These are phyloP conservation scores for Ophiostoma piceae DNA, from an alignment of 2,329 filamentous ascomycete species.

Conservation along the genomic window DNA sequence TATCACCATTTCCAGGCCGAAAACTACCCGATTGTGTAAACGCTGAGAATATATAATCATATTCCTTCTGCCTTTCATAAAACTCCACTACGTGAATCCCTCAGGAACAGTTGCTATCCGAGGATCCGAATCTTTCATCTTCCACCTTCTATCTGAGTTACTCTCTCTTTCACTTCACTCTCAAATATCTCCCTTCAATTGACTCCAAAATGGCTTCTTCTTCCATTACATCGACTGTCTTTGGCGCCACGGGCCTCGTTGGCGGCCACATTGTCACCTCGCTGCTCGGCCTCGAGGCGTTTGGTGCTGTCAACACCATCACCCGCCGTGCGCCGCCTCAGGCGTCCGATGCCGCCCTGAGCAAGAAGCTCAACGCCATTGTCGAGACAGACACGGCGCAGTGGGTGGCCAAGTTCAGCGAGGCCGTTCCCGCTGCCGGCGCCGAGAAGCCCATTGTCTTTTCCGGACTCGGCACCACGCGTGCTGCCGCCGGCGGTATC, in stretches of 20 bases:
- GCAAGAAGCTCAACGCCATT: constrained; percentile 59
- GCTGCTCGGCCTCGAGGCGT: constrained; percentile 51
- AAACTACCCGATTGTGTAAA: neutral
- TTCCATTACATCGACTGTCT: constrained; percentile 38
- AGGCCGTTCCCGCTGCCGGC: constrained; percentile 44
- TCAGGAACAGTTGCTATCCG: neutral
- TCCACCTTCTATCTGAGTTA: neutral
- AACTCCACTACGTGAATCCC: neutral
- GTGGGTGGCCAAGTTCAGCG: constrained; percentile 60
- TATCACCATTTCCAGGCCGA: neutral
- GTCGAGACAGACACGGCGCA: constrained; percentile 61
- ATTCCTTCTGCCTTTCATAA: neutral
- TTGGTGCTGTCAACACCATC: constrained; percentile 57
- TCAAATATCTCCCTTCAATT: neutral
- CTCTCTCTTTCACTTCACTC: no score
- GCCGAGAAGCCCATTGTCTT: constrained; percentile 63
- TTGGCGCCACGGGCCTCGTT: constrained; percentile 62
- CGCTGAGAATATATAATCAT: neutral
- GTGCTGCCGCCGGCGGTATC: constrained; percentile 66
- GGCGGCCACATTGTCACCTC: constrained; percentile 69
- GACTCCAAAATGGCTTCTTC: constrained; percentile 16
- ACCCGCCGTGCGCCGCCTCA: constrained; percentile 59
- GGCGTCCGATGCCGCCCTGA: constrained; percentile 50
- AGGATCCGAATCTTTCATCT: neutral
- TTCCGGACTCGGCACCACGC: constrained; percentile 76